Evolutionary conservation across 331 rosid species (phyloP).

Genomic region (Acacia pycnantha): DNA sequence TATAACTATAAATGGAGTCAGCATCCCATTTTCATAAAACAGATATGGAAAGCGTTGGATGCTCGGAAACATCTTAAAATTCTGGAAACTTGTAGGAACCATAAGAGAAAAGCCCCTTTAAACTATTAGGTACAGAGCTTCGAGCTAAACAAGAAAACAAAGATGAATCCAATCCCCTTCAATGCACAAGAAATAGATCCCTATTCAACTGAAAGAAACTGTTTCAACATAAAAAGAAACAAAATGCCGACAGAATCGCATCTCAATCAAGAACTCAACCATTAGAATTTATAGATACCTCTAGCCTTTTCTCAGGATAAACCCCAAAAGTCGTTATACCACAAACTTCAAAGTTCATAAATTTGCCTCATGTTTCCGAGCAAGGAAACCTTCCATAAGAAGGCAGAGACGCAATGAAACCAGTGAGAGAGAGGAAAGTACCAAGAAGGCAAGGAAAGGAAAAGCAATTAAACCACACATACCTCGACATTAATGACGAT

Average conservation of each 20-base stretch:
- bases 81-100: background rate
- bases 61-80: background rate
- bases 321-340: background rate
- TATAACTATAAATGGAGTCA: background rate
- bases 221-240: background rate
- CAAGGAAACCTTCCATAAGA: background rate
- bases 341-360: background rate
- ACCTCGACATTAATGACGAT: background rate
- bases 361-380: background rate
- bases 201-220: background rate
- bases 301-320: background rate
- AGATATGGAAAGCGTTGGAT: background rate
- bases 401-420: background rate
- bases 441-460: background rate
- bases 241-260: background rate
- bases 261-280: background rate
- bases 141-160: background rate
- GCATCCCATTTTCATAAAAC: background rate
- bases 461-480: background rate
- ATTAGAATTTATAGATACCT: background rate
- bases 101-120: background rate
- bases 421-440: background rate
- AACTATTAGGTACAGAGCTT: background rate
- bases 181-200: background rate
- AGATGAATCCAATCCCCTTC: background rate